Evolutionary conservation across 169 alveolate species (phyloP).

Genomic region (Plasmodium reichenowi): DNA sequence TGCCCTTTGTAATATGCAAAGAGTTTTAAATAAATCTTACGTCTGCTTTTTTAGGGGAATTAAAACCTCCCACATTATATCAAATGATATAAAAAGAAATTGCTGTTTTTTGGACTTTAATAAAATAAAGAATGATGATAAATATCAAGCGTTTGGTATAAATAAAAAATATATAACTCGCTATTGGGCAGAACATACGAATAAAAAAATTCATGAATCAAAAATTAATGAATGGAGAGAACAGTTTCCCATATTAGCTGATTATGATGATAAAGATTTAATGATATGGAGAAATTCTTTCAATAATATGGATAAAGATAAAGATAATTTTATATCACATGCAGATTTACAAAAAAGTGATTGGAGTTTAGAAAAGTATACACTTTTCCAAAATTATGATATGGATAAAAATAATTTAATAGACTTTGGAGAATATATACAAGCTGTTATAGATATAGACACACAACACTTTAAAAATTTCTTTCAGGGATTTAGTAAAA

Average conservation of each 20-base stretch:
- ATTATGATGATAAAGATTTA: slow-evolving; percentile 72
- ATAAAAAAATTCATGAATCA: slow-evolving; percentile 68
- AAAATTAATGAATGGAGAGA: slow-evolving; percentile 75
- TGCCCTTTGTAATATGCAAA: no score
- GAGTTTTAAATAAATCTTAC: no score
- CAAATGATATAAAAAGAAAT: no score
- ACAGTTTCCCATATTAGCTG: slow-evolving; percentile 49
- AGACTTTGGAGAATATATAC: slow-evolving; percentile 83
- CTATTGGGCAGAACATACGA: slow-evolving; percentile 72
- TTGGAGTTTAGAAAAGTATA: slow-evolving; percentile 75
- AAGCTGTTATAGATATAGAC: slow-evolving; percentile 81
- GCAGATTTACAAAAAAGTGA: slow-evolving; percentile 83
- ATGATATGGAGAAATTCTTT: slow-evolving; percentile 78
- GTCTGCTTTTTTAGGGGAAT: no score
- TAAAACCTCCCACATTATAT: no score
- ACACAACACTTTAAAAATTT: slow-evolving; percentile 77
- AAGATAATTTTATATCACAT: slow-evolving; percentile 79
- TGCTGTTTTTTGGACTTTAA: no score
- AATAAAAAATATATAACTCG: slow-evolving; percentile 21
- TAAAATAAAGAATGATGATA: no score
- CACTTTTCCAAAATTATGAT: slow-evolving; percentile 76
- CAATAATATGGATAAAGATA: slow-evolving; percentile 78
- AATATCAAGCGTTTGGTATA: not conserved
- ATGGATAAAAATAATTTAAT: slow-evolving; percentile 80
- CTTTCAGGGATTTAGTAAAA: slow-evolving; percentile 80